Base-by-base conservation (phyloP, 2,329 filamentous ascomycete genomes). In the Proliferodiscus dingleyae region DNA sequence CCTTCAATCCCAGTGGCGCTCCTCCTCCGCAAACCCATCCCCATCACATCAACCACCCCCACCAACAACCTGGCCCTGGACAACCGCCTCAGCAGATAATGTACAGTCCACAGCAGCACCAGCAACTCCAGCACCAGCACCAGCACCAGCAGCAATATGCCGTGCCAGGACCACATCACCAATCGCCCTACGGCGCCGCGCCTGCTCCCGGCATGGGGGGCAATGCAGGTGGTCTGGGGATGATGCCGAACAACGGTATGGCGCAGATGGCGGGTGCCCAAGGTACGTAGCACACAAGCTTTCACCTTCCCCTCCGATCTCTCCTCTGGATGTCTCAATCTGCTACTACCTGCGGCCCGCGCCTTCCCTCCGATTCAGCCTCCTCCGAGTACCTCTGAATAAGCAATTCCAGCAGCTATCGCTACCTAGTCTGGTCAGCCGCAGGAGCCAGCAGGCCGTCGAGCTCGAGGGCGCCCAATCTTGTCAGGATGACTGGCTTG, bases 191-290 rank as follows among this genome's bases (percentile, higher is more conserved):
- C 32, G 53, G 39, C 43, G 55, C 44, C 38, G 45, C 50, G 33
- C 49, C 54, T 40, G 52, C 46, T 32, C 54, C 58, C 24, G 55
- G 54, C 47, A 58, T 59, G 57, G 55, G 51, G 50, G 53, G 51
- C 22, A 61, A 58, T 54, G 52, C 56, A 41, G 53, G 50, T 47
- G 54, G 52, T 28, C 58, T 61, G 55, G 76, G 72, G 60, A 81
- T 83, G 77, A 81, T 83, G 78, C 78, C 77, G 66, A 59, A 61
- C 47, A 58, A 50, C 55, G 57, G 59, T 53, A 56, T 64, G 59
- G 52, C 61, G 59, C 61, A 62, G 51, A 59, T 63, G 56, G 46
- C 52, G 47, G 56, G 51, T 43, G 53, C 52, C 51, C 53, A 59
- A 41, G 57, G 62, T 62, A 61, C 51, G 60, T 61, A 56, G 52